Evolutionary conservation across 306 rosid genomes (phyloP).

Genomic region (Cyamopsis tetragonoloba): DNA sequence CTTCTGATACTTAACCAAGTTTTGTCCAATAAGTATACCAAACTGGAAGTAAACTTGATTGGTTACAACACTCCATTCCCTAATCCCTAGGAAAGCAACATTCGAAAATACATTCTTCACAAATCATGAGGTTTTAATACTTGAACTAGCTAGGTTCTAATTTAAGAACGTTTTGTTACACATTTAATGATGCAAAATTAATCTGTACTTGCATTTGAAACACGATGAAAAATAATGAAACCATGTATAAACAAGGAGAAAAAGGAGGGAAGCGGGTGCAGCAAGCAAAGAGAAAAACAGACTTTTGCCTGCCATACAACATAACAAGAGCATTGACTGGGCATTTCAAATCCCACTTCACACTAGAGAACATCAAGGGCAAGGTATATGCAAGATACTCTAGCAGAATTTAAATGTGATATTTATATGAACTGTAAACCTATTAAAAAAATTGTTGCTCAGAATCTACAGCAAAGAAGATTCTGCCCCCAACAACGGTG

Average conservation of each 20-base stretch:
- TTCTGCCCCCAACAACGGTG: slow-evolving; percentile 57
- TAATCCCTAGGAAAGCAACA: not conserved
- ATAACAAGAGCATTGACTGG: slow-evolving; percentile 13
- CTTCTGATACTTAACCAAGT: not conserved
- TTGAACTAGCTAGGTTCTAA: not conserved
- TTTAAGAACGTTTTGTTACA: not conserved
- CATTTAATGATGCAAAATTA: slow-evolving; percentile 6
- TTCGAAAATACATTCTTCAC: not conserved
- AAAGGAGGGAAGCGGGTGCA: not conserved
- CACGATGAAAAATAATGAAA: slow-evolving; percentile 17
- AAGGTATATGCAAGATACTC: slow-evolving; percentile 28
- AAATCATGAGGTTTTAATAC: not conserved
- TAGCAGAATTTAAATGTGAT: slow-evolving; percentile 3
- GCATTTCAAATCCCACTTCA: slow-evolving; percentile 43
- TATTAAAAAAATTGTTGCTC: slow-evolving; percentile 31
- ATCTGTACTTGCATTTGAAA: slow-evolving; percentile 18
- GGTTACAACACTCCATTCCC: not conserved
- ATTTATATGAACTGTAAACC: slow-evolving; percentile 35
- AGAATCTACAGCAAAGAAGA: slow-evolving; percentile 92
- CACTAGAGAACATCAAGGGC: slow-evolving; percentile 29
- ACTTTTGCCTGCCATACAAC: slow-evolving; percentile 28
- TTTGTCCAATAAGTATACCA: not conserved
- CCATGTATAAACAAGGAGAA: not conserved
- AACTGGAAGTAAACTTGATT: not conserved
- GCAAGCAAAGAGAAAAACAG: slow-evolving; percentile 26